Evolutionary conservation across 106 monocot species (phyloP).

Genomic region (Vanilla planifolia): DNA sequence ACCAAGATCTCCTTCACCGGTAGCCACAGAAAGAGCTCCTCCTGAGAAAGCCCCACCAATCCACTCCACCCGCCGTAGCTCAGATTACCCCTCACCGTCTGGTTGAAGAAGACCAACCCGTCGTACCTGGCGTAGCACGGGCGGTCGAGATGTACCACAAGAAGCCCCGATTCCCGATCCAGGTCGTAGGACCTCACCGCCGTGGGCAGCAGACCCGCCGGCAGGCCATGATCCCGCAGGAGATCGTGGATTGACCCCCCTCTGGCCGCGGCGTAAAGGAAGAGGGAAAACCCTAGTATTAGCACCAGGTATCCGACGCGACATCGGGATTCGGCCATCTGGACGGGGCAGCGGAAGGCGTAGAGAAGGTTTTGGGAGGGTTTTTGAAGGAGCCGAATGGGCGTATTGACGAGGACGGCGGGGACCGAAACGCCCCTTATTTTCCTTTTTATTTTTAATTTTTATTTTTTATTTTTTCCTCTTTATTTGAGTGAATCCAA

Average conservation of each 20-base stretch:
- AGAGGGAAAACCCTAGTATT: not conserved
- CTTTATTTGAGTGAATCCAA: no score
- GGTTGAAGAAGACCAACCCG: constrained; percentile 48
- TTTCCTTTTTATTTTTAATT: no score
- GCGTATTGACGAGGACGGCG: no score
- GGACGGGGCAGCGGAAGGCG: no score
- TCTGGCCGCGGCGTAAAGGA: not conserved
- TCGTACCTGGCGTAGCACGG: constrained; percentile 45
- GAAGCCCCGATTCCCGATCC: constrained; percentile 23
- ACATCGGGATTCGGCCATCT: not conserved
- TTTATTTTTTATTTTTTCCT: no score
- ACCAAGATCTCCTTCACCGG: constrained; percentile 52
- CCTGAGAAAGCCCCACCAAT: constrained; percentile 46
- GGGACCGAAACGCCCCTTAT: no score
- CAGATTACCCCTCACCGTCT: constrained; percentile 36
- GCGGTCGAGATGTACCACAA: constrained; percentile 31
- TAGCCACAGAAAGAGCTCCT: constrained; percentile 68
- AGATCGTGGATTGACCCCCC: constrained; percentile 36
- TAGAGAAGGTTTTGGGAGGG: no score
- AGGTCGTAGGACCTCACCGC: constrained; percentile 28
- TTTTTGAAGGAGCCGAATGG: no score
- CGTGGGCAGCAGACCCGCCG: constrained; percentile 48
- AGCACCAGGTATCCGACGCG: not conserved
- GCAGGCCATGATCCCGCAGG: constrained; percentile 42
- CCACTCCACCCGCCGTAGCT: constrained; percentile 49